A percentile compares a stretch with the other conserved stretches of the same genome.
Conservation (phyloP, 192 early-diverging fungal genomes). For the Oehlia diaphana region DNA sequence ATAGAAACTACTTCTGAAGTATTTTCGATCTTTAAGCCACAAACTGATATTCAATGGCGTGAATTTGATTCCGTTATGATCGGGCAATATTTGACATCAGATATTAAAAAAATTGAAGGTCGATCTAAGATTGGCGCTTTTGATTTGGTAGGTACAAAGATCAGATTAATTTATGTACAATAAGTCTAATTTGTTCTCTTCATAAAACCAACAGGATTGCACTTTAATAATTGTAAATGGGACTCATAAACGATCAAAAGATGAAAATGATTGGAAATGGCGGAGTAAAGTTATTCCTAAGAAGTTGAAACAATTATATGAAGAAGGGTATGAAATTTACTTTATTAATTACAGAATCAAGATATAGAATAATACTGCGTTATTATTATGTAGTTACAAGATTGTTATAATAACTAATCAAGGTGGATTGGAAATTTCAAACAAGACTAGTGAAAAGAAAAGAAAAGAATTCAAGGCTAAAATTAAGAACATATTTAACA, state of each 20-base stretch:
- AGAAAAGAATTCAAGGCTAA: slow-evolving; percentile 47
- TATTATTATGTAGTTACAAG: slow-evolving; percentile 43
- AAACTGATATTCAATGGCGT: not conserved
- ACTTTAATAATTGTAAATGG: slow-evolving; percentile 75
- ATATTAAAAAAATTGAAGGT: not conserved
- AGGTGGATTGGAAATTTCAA: slow-evolving; percentile 52
- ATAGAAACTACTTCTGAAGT: not conserved
- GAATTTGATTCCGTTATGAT: slow-evolving; percentile 19
- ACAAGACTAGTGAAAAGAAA: slow-evolving; percentile 40
- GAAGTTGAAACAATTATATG: slow-evolving; percentile 56
- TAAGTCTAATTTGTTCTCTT: not conserved
- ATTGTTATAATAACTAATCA: slow-evolving; percentile 81
- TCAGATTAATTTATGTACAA: not conserved
- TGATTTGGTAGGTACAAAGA: slow-evolving; percentile 21
- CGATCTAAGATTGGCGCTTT: slow-evolving; percentile 14
- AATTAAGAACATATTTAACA: slow-evolving; percentile 35
- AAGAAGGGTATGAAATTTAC: slow-evolving; percentile 55
- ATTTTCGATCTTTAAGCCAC: slow-evolving; percentile 12
- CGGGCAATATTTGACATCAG: not conserved
- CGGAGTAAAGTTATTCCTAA: slow-evolving; percentile 58
- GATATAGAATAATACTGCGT: not conserved
- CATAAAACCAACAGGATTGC: slow-evolving; percentile 49
- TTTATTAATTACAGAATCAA: slow-evolving; percentile 25
- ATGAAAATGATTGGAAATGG: slow-evolving; percentile 81
- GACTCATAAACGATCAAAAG: slow-evolving; percentile 59